Evolutionary conservation across 78 protist species (phyloP).

Genomic region (Ministeria vibrans): DNA sequence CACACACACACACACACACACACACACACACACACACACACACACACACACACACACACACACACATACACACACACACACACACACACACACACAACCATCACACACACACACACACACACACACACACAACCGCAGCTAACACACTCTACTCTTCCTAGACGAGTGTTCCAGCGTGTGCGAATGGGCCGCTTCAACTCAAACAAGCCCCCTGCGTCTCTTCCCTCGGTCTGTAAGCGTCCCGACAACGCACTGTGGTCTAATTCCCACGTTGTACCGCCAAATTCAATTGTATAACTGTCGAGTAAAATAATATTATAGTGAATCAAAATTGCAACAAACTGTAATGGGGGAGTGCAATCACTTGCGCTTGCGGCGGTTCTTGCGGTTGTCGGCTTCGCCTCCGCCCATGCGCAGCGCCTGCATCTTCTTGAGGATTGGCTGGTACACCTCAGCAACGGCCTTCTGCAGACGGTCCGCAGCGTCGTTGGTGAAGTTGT

Average conservation of each 20-base stretch:
- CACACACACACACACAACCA: not conserved
- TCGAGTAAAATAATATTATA: not conserved
- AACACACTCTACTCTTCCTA: not conserved
- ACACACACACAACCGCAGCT: not conserved
- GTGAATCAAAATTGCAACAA: not conserved
- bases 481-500: conserved; percentile 49
- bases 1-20: not conserved
- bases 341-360: not conserved
- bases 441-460: conserved; percentile 74
- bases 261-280: not conserved
- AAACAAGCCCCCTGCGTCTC: not conserved
- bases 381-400: conserved; percentile 48
- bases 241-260: not conserved
- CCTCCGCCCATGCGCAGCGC: conserved; percentile 43
- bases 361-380: not conserved
- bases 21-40: conserved; percentile 2
- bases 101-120: not conserved
- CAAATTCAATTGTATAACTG: not conserved
- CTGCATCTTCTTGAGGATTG: conserved; percentile 78
- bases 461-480: conserved; percentile 78
- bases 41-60: conserved; percentile 8
- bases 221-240: not conserved
- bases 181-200: not conserved
- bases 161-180: not conserved
- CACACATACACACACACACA: conserved; percentile 2